These are phyloP conservation scores for Aspergillus sp. DNA, from an alignment of 2,329 filamentous ascomycete genomes.

Conservation along the genomic window DNA sequence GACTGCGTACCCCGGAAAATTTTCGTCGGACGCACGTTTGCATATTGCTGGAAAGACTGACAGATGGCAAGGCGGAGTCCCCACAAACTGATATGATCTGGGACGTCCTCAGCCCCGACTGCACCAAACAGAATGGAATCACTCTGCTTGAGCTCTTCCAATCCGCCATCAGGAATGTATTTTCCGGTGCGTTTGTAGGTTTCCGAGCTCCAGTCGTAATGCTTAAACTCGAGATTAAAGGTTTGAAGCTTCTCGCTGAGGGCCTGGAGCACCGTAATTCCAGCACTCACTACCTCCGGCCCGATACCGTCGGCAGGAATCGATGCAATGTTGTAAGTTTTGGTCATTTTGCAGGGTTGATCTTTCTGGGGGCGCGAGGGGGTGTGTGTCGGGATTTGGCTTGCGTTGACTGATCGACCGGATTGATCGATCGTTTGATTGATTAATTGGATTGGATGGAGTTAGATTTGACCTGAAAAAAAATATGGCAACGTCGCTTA, in stretches of 20 bases:
- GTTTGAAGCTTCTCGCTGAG: conserved; percentile 42
- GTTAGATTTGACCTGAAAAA: too few relatives aligned
- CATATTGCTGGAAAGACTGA: conserved; percentile 53
- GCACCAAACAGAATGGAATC: conserved; percentile 67
- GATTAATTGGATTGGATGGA: too few relatives aligned
- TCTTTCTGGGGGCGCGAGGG: too few relatives aligned
- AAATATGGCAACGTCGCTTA: too few relatives aligned
- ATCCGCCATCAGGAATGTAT: conserved; percentile 59
- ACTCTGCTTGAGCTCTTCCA: conserved; percentile 54
- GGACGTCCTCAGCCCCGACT: conserved; percentile 59
- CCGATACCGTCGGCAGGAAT: conserved; percentile 69
- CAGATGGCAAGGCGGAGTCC: conserved; percentile 53
- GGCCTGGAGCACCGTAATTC: conserved; percentile 55
- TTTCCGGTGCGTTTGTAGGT: conserved; percentile 62
- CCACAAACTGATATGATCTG: conserved; percentile 57
- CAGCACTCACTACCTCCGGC: conserved; percentile 61
- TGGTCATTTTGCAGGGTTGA: conserved; percentile 1
- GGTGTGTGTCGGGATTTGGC: too few relatives aligned
- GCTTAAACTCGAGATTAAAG: conserved; percentile 57
- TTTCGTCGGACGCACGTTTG: conserved; percentile 52
- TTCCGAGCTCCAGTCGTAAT: conserved; percentile 64
- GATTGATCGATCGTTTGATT: too few relatives aligned
- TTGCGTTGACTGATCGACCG: too few relatives aligned
- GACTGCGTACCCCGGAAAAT: conserved; percentile 52
- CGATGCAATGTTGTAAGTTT: conserved; percentile 52